Percentiles rank a stretch among this genome's conserved stretches.
These are phyloP conservation scores for Rhizopus sp. DNA, from an alignment of 371 early-diverging fungal genomes.

Conservation along the genomic window DNA sequence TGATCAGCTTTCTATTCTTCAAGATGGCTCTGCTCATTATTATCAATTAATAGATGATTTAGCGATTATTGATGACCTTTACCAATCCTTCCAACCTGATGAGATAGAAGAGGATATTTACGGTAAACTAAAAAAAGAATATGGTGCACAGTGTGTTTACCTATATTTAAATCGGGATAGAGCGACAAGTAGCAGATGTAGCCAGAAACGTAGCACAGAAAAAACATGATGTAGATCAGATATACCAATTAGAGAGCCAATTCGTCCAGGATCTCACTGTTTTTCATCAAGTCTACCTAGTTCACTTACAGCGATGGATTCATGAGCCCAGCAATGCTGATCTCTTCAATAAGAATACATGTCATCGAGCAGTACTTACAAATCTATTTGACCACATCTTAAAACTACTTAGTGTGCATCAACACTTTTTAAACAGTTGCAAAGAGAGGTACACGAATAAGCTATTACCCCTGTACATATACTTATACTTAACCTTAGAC, in stretches of 20 bases:
- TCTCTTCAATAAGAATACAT: slow-evolving; percentile 13
- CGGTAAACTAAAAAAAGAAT: slow-evolving; percentile 21
- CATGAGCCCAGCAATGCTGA: slow-evolving; percentile 13
- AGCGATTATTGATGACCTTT: slow-evolving; percentile 38
- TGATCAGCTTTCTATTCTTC: slow-evolving; percentile 4
- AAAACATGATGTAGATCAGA: slow-evolving; percentile 11
- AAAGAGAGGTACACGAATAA: slow-evolving; percentile 20
- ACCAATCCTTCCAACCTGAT: slow-evolving; percentile 18
- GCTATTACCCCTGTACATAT: not conserved
- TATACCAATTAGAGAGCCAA: slow-evolving; percentile 22
- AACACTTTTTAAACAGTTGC: slow-evolving; percentile 11
- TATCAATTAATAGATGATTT: slow-evolving; percentile 32
- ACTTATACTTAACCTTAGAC: slow-evolving; percentile 9
- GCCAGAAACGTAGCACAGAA: slow-evolving; percentile 37
- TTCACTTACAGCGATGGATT: slow-evolving; percentile 14
- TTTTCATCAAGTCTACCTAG: slow-evolving; percentile 11
- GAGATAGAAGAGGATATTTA: slow-evolving; percentile 24
- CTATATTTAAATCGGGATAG: slow-evolving; percentile 7
- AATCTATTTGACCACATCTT: slow-evolving; percentile 5
- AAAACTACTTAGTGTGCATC: slow-evolving; percentile 16
- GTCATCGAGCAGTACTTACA: slow-evolving; percentile 5
- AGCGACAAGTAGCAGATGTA: slow-evolving; percentile 28
- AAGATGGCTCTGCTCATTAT: not conserved
- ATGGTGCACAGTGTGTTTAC: not conserved
- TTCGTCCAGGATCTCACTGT: slow-evolving; percentile 13